These are phyloP conservation scores for Chamaecrista fasciculata DNA, from an alignment of 306 rosid species.

Conservation along the genomic window DNA sequence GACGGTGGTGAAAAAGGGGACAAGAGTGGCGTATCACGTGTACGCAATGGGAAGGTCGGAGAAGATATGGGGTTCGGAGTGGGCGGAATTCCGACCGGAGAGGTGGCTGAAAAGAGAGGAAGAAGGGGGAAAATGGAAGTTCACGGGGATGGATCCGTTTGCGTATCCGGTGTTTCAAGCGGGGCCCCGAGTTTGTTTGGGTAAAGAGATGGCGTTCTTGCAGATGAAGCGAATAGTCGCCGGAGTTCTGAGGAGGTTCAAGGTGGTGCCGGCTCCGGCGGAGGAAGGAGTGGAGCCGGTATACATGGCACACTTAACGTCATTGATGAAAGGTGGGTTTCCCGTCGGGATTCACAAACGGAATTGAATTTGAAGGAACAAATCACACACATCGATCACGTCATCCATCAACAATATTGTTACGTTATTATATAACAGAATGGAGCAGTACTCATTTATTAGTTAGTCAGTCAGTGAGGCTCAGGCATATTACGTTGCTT, in stretches of 20 bases:
- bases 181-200: constrained; percentile 79
- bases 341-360: constrained; percentile 32
- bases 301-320: constrained; percentile 41
- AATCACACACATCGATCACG: neutral
- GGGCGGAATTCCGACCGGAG: constrained; percentile 68
- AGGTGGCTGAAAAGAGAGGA: constrained; percentile 52
- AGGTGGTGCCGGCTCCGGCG: constrained; percentile 44
- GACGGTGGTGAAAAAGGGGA: constrained; percentile 60
- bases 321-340: constrained; percentile 61
- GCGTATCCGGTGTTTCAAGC: constrained; percentile 74
- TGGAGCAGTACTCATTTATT: too few relatives aligned
- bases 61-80: constrained; percentile 62
- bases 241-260: constrained; percentile 46
- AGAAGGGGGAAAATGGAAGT: constrained; percentile 40
- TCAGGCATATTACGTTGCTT: too few relatives aligned
- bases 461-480: too few relatives aligned
- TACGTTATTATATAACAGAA: too few relatives aligned
- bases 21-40: constrained; percentile 31
- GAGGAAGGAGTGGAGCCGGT: constrained; percentile 34
- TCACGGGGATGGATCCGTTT: constrained; percentile 49
- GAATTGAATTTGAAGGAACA: neutral
- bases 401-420: too few relatives aligned
- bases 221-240: constrained; percentile 75
- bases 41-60: constrained; percentile 53
- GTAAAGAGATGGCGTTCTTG: constrained; percentile 87